A percentile compares a stretch with the other conserved stretches of the same genome.
Conservation (phyloP, 768 basidiomycete species). For the Suillus sp. region DNA sequence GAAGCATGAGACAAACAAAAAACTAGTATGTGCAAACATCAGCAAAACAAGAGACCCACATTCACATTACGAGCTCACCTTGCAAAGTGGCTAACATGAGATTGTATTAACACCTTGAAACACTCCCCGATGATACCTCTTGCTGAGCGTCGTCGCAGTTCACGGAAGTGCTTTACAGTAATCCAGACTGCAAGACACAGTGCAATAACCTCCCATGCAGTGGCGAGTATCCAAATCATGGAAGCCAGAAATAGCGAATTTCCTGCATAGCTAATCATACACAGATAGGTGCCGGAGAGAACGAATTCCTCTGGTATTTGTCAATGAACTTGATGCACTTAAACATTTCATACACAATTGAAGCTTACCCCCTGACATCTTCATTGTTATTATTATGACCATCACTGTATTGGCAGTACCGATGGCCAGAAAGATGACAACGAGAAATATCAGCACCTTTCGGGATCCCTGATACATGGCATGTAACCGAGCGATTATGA, state of each 20-base stretch:
- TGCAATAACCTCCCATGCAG: neutral
- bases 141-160: neutral
- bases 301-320: neutral
- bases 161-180: neutral
- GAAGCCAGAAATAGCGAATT: neutral
- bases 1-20: neutral
- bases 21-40: neutral
- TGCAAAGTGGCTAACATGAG: neutral
- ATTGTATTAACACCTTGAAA: neutral
- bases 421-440: neutral
- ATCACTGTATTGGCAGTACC: neutral
- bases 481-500: neutral
- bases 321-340: neutral
- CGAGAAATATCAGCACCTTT: neutral
- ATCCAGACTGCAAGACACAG: neutral
- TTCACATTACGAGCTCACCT: neutral
- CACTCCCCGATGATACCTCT: neutral
- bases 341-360: neutral
- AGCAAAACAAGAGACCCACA: neutral
- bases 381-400: fast-evolving
- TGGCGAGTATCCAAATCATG: neutral
- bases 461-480: neutral
- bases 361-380: neutral
- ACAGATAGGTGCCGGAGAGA: neutral
- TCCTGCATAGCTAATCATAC: fast-evolving